Evolutionary conservation across 176 grass and related monocot genomes (phyloP).

Genomic region (Eragrostis nindensis): DNA sequence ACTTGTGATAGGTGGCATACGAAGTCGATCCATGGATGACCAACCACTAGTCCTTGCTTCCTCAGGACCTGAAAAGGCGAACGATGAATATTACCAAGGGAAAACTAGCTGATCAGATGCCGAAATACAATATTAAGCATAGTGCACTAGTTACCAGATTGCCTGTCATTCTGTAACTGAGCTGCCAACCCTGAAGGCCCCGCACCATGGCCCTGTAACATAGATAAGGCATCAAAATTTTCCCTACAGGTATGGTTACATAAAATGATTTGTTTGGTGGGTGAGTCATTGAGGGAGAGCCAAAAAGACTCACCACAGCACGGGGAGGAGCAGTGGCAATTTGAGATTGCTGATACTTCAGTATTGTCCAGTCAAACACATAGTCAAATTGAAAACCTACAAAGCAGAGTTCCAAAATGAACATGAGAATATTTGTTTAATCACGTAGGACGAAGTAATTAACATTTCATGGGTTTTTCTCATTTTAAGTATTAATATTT

Average conservation of each 20-base stretch:
- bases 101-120: slow-evolving; percentile 9
- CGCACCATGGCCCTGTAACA: slow-evolving; percentile 65
- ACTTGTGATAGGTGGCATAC: slow-evolving; percentile 62
- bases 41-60: slow-evolving; percentile 88
- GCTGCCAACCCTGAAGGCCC: slow-evolving; percentile 81
- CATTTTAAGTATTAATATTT: slow-evolving; percentile 1
- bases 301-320: slow-evolving; percentile 52
- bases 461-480: neutral
- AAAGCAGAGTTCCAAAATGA: slow-evolving; percentile 41
- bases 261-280: slow-evolving; percentile 13
- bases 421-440: neutral
- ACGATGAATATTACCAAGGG: slow-evolving; percentile 1
- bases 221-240: slow-evolving; percentile 27
- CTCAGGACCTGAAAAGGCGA: slow-evolving; percentile 60
- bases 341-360: slow-evolving; percentile 97
- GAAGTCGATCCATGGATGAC: slow-evolving; percentile 73
- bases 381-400: slow-evolving; percentile 99
- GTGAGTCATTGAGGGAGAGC: neutral
- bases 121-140: neutral
- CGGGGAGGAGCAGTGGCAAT: slow-evolving; percentile 80
- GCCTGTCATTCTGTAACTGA: slow-evolving; percentile 69
- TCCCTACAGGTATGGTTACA: slow-evolving; percentile 32
- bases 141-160: slow-evolving; percentile 61
- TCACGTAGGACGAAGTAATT: neutral
- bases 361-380: slow-evolving; percentile 98